These are phyloP conservation scores for Aspergillus flavus DNA, from an alignment of 2,329 filamentous ascomycete genomes.

Conservation along the genomic window DNA sequence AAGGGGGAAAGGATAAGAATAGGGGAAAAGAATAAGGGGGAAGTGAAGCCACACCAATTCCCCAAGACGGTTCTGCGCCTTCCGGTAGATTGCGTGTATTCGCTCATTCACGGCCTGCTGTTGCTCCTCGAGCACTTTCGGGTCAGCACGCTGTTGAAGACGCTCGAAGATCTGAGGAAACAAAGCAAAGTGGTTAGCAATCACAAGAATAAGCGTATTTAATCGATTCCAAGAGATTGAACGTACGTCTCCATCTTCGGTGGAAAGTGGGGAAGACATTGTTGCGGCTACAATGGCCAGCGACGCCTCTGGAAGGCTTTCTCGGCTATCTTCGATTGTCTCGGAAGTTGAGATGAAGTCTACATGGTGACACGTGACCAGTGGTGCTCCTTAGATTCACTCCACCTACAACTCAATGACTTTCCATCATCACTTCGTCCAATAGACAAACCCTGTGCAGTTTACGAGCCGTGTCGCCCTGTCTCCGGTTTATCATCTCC, in stretches of 20 bases:
- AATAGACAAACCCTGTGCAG: background rate
- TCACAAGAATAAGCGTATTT: background rate
- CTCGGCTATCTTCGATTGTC: slow-evolving; percentile 20
- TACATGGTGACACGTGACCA: slow-evolving; percentile 26
- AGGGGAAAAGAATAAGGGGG: slow-evolving; percentile 3
- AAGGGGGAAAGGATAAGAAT: slow-evolving; percentile 4
- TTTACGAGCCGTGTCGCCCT: background rate
- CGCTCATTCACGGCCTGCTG: slow-evolving; percentile 63
- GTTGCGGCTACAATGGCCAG: slow-evolving; percentile 39
- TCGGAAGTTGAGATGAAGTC: slow-evolving; percentile 22
- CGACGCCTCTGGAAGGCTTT: slow-evolving; percentile 16
- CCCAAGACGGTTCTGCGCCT: slow-evolving; percentile 64
- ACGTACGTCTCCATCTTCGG: slow-evolving; percentile 46
- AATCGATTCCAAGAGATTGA: background rate
- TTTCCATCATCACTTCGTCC: background rate
- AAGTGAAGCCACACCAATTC: slow-evolving; percentile 59
- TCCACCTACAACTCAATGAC: slow-evolving; percentile 6
- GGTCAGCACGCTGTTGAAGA: slow-evolving; percentile 56
- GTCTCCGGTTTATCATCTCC: background rate
- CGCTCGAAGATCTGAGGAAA: slow-evolving; percentile 37
- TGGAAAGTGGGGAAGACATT: slow-evolving; percentile 48
- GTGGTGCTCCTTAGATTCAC: slow-evolving; percentile 7
- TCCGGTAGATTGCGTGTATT: slow-evolving; percentile 60
- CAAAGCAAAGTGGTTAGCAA: slow-evolving; percentile 13
- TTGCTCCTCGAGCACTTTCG: slow-evolving; percentile 60